Percentiles rank a stretch among this genome's conserved stretches.
Evolutionary conservation across 805 yeast genomes (phyloP).

Genomic region (Nakazawaea laoshanensis): DNA sequence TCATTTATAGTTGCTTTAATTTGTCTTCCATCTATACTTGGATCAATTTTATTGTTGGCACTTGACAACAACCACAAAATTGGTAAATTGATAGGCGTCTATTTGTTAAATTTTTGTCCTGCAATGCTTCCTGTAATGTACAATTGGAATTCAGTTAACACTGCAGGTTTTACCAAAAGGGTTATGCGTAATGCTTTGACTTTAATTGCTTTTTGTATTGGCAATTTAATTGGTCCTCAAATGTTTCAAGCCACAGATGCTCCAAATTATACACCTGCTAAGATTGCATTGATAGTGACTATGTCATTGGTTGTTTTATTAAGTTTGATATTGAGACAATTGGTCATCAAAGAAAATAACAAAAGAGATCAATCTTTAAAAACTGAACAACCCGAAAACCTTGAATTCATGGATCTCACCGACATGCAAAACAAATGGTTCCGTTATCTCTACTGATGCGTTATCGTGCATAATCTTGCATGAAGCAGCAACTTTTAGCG

Average conservation of each 20-base stretch:
- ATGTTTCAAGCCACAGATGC: conserved; percentile 41
- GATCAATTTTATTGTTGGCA: conserved; percentile 25
- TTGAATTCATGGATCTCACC: conserved; percentile 2
- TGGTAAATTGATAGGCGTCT: conserved; percentile 19
- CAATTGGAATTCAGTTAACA: conserved; percentile 55
- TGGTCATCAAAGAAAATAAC: too few relatives aligned
- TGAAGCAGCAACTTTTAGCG: too few relatives aligned
- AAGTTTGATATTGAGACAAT: conserved; percentile 28
- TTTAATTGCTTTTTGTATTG: conserved; percentile 47
- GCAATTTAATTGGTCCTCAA: conserved; percentile 56
- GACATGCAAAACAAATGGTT: too few relatives aligned
- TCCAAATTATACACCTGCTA: conserved; percentile 52
- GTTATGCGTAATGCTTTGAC: conserved; percentile 44
- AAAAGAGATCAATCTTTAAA: too few relatives aligned
- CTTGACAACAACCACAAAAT: conserved; percentile 18
- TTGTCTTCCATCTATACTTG: too few relatives aligned
- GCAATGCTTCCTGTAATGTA: conserved; percentile 38
- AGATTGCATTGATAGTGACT: conserved; percentile 42
- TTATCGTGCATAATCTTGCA: too few relatives aligned
- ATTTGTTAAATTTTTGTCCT: conserved; percentile 17
- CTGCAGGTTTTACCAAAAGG: conserved; percentile 55
- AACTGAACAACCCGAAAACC: too few relatives aligned
- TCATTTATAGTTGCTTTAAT: too few relatives aligned
- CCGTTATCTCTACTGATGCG: too few relatives aligned
- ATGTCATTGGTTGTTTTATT: conserved; percentile 37